Evolutionary conservation across 2,329 filamentous ascomycete genomes (phyloP).

Genomic region (Neophaeococcomyces aloes): DNA sequence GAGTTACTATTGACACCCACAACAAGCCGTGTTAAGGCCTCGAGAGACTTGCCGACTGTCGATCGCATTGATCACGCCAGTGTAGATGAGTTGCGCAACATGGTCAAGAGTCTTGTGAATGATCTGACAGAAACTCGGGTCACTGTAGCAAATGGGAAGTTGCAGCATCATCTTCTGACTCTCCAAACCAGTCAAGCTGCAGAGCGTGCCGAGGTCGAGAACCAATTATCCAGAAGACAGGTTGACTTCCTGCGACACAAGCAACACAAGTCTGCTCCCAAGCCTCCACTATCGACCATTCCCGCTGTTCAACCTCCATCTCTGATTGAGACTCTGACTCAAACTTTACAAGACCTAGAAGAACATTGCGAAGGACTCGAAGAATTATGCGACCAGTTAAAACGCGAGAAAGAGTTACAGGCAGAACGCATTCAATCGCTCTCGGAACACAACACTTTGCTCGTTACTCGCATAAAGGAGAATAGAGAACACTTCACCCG

Average conservation of each 20-base stretch:
- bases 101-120: constrained; percentile 44
- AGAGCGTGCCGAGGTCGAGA: constrained; percentile 79
- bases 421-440: constrained; percentile 61
- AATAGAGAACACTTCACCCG: constrained; percentile 78
- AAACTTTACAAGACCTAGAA: constrained; percentile 54
- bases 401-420: constrained; percentile 65
- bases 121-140: constrained; percentile 60
- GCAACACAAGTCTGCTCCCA: constrained; percentile 44
- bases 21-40: constrained; percentile 31
- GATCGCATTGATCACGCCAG: constrained; percentile 45
- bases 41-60: constrained; percentile 36
- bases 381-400: constrained; percentile 52
- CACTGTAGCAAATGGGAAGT: constrained; percentile 77
- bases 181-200: constrained; percentile 77
- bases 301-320: constrained; percentile 29
- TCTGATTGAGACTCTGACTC: constrained; percentile 48
- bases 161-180: constrained; percentile 75
- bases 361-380: constrained; percentile 48
- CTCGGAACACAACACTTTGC: constrained; percentile 63
- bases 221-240: constrained; percentile 81
- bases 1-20: constrained; percentile 38
- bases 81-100: constrained; percentile 42
- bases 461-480: constrained; percentile 75
- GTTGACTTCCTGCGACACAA: constrained; percentile 70
- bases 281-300: constrained; percentile 35